Base-by-base conservation (phyloP, 164 flowering plant species). In the Aristolochia californica region DNA sequence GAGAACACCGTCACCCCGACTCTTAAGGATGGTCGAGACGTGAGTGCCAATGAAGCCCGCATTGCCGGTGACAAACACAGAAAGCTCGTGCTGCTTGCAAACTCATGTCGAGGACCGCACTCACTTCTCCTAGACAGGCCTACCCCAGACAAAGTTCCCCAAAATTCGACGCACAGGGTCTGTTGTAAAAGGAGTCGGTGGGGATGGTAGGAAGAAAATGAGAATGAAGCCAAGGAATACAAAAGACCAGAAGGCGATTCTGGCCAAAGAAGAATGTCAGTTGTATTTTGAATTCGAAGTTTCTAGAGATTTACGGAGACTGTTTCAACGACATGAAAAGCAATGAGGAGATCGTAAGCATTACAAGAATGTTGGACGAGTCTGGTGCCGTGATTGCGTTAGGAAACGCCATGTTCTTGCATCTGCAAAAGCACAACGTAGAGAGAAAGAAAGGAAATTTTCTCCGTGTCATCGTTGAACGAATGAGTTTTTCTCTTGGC, bases 1-100 rank as follows among this genome's bases (percentile, higher is more conserved):
- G 0, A 90, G 68, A 8, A 90, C 95, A 5, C 97, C 97, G 24
- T 90, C 95, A 0, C 97, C 97, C 0, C 97, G 77, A 45, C 85
- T 75, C 60, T 85, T 85, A 22, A 90, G 77, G 0, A 94, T 89
- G 10, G 78, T 55, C 1, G 91, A 79, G 25, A 85, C 95, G 48
- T 90, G 97, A 25, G 84, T 79, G 0, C 97, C 97, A 2, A 90
- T 94, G 53, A 90, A 90, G 1, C 97, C 97, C 20, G 94, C 94
- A 2, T 95, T 94, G 3, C 97, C 97, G 8, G 97, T 90, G 38
- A 91, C 97, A 25, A 91, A 70, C 0, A 91, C 97, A 1, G 84
- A 79, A 22, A 81, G 40, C 14, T 89, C 96, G 44, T 72, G 70
- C 0, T 70, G 60, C 16, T 84, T 67, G 11, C 91, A 79, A 48